Percentiles rank a stretch among this genome's conserved stretches.
These are phyloP conservation scores for Starmerella khaoyaiensis DNA, from an alignment of 805 yeast genomes.

Conservation along the genomic window DNA sequence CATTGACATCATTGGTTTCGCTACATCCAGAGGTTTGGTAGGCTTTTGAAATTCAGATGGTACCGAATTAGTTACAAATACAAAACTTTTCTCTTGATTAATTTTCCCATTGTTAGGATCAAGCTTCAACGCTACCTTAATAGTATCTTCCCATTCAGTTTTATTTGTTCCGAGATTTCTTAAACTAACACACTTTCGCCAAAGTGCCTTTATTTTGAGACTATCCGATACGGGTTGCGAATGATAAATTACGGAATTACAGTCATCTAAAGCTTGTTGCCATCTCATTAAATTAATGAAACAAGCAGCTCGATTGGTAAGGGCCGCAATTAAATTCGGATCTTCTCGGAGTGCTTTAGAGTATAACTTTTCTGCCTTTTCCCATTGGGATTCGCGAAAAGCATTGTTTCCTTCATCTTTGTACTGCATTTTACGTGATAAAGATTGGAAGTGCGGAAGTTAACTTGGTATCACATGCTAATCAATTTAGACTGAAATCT, in stretches of 20 bases:
- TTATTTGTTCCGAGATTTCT: constrained; percentile 12
- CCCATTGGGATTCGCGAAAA: constrained; percentile 3
- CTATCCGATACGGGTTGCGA: not conserved
- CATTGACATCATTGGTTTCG: not conserved
- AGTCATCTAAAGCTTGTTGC: constrained; percentile 15
- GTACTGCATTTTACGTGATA: constrained; percentile 12
- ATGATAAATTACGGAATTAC: constrained; percentile 12
- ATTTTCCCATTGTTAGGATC: constrained; percentile 20
- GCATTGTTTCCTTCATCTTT: constrained; percentile 17
- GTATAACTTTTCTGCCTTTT: constrained; percentile 3
- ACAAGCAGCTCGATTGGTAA: constrained; percentile 22
- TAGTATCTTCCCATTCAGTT: constrained; percentile 6
- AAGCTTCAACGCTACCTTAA: constrained; percentile 14
- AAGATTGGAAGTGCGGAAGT: not conserved
- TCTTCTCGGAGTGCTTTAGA: constrained; percentile 13
- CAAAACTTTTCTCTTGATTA: constrained; percentile 4
- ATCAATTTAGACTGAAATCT: no score
- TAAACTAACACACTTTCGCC: constrained; percentile 17
- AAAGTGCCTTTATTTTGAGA: constrained; percentile 15
- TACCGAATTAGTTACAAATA: constrained; percentile 9
- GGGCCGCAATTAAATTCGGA: constrained; percentile 16
- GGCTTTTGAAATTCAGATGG: constrained; percentile 7
- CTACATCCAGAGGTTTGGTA: not conserved
- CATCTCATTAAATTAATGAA: constrained; percentile 15
- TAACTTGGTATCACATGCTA: no score